phyloP scores from a whole-genome alignment of 768 basidiomycete species.

The Paxillus ammoniavirescens region DNA sequence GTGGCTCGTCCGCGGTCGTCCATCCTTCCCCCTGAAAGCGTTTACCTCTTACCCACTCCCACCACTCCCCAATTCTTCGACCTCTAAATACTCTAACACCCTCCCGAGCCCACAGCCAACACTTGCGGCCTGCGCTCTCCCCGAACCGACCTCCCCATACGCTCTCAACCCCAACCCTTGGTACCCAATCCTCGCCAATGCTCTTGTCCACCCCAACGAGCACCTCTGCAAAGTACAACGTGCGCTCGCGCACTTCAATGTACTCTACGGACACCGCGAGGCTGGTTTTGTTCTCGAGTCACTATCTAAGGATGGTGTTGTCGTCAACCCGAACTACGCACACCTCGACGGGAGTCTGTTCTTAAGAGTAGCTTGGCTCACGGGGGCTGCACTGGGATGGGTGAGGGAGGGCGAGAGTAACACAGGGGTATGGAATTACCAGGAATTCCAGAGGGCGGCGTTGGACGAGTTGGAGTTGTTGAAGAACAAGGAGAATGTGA shows the following conservation, averaged over 20 bases:
- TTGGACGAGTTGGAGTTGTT: slow-evolving; percentile 23
- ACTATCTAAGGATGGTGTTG: slow-evolving; percentile 21
- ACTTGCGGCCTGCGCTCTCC: slow-evolving; percentile 26
- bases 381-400: slow-evolving; percentile 42
- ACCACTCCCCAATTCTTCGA: slow-evolving; percentile 15
- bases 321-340: slow-evolving; percentile 45
- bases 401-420: slow-evolving; percentile 38
- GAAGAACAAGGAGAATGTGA: slow-evolving; percentile 10
- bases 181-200: slow-evolving; percentile 52
- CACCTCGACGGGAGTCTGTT: slow-evolving; percentile 63
- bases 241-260: slow-evolving; percentile 45
- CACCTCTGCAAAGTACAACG: slow-evolving; percentile 51
- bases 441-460: slow-evolving; percentile 27
- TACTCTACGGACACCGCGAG: slow-evolving; percentile 42
- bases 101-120: slow-evolving; percentile 19
- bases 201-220: slow-evolving; percentile 59
- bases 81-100: slow-evolving; percentile 22
- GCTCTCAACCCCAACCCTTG: slow-evolving; percentile 52
- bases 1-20: slow-evolving; percentile 60
- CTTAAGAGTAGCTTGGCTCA: slow-evolving; percentile 53
- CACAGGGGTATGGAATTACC: slow-evolving; percentile 26
- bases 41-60: slow-evolving; percentile 42
- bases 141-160: slow-evolving; percentile 33
- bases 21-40: slow-evolving; percentile 43
- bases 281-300: slow-evolving; percentile 32